Evolutionary conservation across 2,329 filamentous ascomycete species (phyloP).

Genomic region (Dactylonectria macrodidyma): DNA sequence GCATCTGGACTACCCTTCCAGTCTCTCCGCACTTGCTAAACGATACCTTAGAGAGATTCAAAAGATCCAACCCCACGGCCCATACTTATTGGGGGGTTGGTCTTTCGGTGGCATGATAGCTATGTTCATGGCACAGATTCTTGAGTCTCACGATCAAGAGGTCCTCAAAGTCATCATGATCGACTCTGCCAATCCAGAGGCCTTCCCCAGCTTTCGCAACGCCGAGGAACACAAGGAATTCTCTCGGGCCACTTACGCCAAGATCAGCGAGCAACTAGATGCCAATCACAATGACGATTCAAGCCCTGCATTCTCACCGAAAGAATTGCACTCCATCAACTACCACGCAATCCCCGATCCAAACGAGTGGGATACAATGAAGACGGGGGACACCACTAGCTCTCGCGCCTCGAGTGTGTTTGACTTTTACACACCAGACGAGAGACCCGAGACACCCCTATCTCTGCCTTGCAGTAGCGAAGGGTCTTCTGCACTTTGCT

Average conservation of each 20-base stretch:
- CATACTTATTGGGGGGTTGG: constrained; percentile 45
- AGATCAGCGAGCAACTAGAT: constrained; percentile 17
- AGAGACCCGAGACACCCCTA: constrained; percentile 22
- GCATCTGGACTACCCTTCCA: constrained; percentile 36
- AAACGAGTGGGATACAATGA: constrained; percentile 8
- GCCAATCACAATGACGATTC: background rate
- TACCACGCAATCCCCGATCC: background rate
- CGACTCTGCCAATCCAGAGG: constrained; percentile 44
- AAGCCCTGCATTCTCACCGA: background rate
- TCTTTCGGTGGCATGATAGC: constrained; percentile 47
- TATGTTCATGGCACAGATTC: constrained; percentile 44
- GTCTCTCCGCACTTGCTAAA: constrained; percentile 37
- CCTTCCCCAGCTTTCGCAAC: constrained; percentile 35
- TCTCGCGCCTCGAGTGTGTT: constrained; percentile 36
- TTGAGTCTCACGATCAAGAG: constrained; percentile 33
- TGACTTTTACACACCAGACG: constrained; percentile 25
- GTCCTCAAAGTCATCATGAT: constrained; percentile 46
- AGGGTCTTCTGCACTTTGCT: constrained; percentile 27
- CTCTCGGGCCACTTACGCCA: constrained; percentile 34
- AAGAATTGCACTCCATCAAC: background rate
- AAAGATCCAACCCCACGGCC: constrained; percentile 40
- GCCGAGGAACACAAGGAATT: constrained; percentile 33
- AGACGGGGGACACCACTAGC: constrained; percentile 1
- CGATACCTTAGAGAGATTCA: constrained; percentile 39
- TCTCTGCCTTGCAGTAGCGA: constrained; percentile 31